These are phyloP conservation scores for Biscogniauxia sp. DNA, from an alignment of 2,329 filamentous ascomycete species.

Conservation along the genomic window DNA sequence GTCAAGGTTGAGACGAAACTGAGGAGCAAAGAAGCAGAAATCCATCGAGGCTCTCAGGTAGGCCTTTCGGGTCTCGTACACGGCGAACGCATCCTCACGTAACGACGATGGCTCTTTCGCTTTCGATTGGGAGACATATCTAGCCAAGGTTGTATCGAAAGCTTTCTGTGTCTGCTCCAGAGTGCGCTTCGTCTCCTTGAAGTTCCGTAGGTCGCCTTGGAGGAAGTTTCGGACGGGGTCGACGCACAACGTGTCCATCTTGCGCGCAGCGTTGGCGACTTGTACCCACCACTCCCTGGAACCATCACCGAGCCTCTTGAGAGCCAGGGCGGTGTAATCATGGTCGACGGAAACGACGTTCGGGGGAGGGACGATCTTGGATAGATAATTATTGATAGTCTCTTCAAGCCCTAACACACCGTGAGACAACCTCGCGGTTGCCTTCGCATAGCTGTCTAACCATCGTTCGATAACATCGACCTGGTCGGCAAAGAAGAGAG, in stretches of 20 bases:
- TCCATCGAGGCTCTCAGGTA: slow-evolving; percentile 94
- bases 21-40: slow-evolving; percentile 83
- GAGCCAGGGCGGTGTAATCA: slow-evolving; percentile 86
- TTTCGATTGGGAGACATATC: slow-evolving; percentile 84
- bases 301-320: slow-evolving; percentile 81
- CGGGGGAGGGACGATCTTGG: slow-evolving; percentile 70
- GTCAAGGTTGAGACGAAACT: slow-evolving; percentile 80
- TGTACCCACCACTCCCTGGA: slow-evolving; percentile 85
- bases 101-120: slow-evolving; percentile 89
- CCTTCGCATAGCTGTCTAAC: slow-evolving; percentile 65
- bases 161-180: slow-evolving; percentile 79
- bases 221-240: slow-evolving; percentile 83
- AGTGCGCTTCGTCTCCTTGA: slow-evolving; percentile 77
- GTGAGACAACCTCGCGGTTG: slow-evolving; percentile 54
- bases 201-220: slow-evolving; percentile 72
- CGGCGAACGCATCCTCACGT: slow-evolving; percentile 90
- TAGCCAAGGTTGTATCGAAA: slow-evolving; percentile 77
- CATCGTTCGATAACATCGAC: slow-evolving; percentile 88
- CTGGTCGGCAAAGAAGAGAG: slow-evolving; percentile 86
- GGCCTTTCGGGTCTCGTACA: slow-evolving; percentile 86
- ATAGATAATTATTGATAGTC: slow-evolving; percentile 72
- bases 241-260: slow-evolving; percentile 71
- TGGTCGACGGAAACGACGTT: slow-evolving; percentile 84
- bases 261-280: slow-evolving; percentile 70
- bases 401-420: slow-evolving; percentile 74